Percentiles rank a stretch among this genome's conserved stretches.
Conservation (phyloP, 148 eudicot species). For the Persicaria tinctoria region DNA sequence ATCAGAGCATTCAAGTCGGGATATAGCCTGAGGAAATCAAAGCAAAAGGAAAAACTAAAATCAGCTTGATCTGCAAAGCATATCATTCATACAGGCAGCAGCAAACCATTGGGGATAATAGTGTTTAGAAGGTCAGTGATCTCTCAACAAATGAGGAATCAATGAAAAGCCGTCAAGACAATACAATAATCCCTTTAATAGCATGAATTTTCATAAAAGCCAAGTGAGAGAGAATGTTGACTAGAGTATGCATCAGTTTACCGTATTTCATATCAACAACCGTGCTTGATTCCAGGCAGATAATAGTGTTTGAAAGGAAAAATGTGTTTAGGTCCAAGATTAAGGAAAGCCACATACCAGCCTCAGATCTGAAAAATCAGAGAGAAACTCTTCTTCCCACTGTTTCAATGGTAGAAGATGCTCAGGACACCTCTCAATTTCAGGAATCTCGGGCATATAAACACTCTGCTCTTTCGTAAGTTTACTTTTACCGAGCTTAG, state of each 20-base stretch:
- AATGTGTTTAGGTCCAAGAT: background rate
- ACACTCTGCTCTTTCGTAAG: conserved; percentile 54
- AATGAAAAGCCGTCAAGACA: background rate
- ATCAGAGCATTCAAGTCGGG: background rate
- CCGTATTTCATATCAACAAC: background rate
- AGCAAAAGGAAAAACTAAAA: background rate
- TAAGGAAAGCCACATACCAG: conserved; percentile 31
- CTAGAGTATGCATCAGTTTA: no score
- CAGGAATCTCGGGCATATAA: conserved; percentile 90
- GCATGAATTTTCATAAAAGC: background rate
- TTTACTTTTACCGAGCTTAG: conserved; percentile 46
- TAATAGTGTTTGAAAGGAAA: background rate
- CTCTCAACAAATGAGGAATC: background rate
- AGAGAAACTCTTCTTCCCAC: conserved; percentile 80
- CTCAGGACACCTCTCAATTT: conserved; percentile 65
- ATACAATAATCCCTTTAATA: background rate
- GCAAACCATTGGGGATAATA: no score
- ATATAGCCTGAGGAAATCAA: background rate
- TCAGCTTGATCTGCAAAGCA: background rate
- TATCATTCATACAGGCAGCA: no score
- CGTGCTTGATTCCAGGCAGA: background rate
- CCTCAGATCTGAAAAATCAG: conserved; percentile 72
- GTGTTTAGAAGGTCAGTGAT: no score
- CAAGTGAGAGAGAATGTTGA: background rate
- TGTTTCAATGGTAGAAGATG: conserved; percentile 53